Base-by-base conservation (phyloP, 2,329 filamentous ascomycete genomes). In the Clarireedia paspali region DNA sequence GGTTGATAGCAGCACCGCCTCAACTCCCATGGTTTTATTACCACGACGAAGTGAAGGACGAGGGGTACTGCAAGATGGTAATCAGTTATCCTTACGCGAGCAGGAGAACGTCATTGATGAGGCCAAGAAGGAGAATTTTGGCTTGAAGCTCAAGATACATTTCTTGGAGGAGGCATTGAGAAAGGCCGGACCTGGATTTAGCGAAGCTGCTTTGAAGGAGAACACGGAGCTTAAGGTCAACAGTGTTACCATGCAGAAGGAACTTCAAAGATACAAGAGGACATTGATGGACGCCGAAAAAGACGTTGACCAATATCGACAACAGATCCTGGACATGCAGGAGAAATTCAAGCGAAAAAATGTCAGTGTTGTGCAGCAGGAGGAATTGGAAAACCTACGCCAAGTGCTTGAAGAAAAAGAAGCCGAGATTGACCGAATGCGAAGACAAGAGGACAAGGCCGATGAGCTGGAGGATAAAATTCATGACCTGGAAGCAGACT, bases 111-210 rank as follows among this genome's bases (percentile, higher is more conserved):
- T 94, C 63, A 92, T 99, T 64, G 89, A 96, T 73, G 89, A 89
- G 68, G 92, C 99, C 65, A 91, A 96, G 69, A 99, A 99, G 75
- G 94, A 97, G 68, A 99, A 99, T 68, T 99, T 97, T 69, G 90
- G 90, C 24, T 78, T 99, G 53, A 97, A 97, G 72, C 80, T 97
- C 64, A 96, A 96, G 72, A 96, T 97, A 53, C 91, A 97, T 71
- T 99, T 95, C 70, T 79, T 99, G 55, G 91, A 99, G 70, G 90
- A 97, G 64, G 89, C 89, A 14, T 74, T 99, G 50, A 83, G 86
- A 53, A 96, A 95, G 70, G 83, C 87, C 54, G 92, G 92, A 0
- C 91, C 89, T 6, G 90, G 91, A 55, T 94, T 91, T 75, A 95
- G 91, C 66, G 88, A 95, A 70, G 84, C 84, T 30, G 90, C 92